These are phyloP conservation scores for Ceratocystis cubensis DNA, from an alignment of 2,329 filamentous ascomycete species.

Conservation along the genomic window DNA sequence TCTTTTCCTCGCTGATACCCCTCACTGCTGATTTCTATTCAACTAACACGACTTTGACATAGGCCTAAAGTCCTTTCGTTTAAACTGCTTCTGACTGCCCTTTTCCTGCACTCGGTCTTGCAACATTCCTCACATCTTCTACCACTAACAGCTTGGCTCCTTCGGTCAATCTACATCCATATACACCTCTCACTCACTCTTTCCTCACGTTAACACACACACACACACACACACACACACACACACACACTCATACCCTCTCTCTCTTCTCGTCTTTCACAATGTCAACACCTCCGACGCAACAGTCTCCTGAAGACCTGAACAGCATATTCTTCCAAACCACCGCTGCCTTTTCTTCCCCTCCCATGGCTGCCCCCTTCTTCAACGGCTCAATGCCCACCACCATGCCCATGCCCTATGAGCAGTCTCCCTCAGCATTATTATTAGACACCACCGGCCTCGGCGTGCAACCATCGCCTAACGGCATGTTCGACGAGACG, in stretches of 20 bases:
- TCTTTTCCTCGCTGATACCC: not conserved
- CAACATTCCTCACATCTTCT: not conserved
- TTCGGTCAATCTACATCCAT: not conserved
- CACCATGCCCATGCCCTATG: constrained; percentile 11
- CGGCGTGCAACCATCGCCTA: not conserved
- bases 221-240: not conserved
- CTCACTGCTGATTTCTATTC: not conserved
- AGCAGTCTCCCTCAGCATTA: not conserved
- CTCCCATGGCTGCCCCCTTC: constrained; percentile 3
- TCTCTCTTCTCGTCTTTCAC: not conserved
- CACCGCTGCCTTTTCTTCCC: constrained; percentile 1
- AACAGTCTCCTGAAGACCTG: constrained; percentile 9
- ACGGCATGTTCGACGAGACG: constrained; percentile 7
- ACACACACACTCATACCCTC: not conserved
- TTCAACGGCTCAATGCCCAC: constrained; percentile 10
- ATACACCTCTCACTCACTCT: not conserved
- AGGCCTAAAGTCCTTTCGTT: not conserved
- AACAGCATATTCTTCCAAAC: constrained; percentile 2
- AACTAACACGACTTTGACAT: not conserved
- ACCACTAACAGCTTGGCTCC: not conserved
- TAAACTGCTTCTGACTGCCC: not conserved
- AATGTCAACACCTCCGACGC: constrained; percentile 11
- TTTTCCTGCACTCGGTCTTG: not conserved
- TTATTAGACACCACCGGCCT: not conserved
- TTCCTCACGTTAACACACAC: not conserved